Evolutionary conservation across 2,329 filamentous ascomycete species (phyloP).

Genomic region (Curvularia hawaiiensis): DNA sequence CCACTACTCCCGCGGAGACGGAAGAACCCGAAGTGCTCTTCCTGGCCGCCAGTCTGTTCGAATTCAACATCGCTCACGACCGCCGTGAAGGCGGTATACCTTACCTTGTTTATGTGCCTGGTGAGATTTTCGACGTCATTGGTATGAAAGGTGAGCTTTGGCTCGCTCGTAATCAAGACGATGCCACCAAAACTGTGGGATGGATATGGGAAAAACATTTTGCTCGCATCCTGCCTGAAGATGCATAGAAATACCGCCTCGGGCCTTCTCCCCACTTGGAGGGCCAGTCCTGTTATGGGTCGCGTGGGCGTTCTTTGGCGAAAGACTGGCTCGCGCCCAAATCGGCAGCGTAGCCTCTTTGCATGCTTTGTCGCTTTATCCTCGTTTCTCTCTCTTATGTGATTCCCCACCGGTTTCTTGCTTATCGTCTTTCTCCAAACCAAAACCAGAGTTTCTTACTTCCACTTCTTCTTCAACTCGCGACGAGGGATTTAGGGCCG

Average conservation of each 20-base stretch:
- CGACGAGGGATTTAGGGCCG: slow-evolving; percentile 10
- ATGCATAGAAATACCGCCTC: slow-evolving; percentile 21
- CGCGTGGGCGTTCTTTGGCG: slow-evolving; percentile 3
- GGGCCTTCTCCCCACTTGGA: background rate
- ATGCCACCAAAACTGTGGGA: slow-evolving; percentile 75
- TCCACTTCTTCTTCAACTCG: slow-evolving; percentile 2
- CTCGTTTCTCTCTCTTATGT: slow-evolving; percentile 13
- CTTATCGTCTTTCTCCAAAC: background rate
- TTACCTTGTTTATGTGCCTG: slow-evolving; percentile 92
- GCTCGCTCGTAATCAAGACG: slow-evolving; percentile 97
- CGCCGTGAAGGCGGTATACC: slow-evolving; percentile 94
- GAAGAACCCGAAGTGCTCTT: slow-evolving; percentile 78
- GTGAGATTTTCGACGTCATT: slow-evolving; percentile 76
- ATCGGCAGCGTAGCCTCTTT: background rate
- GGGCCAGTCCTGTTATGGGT: slow-evolving; percentile 1
- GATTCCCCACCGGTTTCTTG: slow-evolving; percentile 20
- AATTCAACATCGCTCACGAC: slow-evolving; percentile 94
- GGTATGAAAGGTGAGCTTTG: slow-evolving; percentile 97
- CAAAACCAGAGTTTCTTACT: background rate
- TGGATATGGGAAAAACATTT: slow-evolving; percentile 99
- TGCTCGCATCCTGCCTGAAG: slow-evolving; percentile 49
- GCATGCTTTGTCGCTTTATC: background rate
- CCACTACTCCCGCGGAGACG: slow-evolving; percentile 49
- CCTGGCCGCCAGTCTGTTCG: slow-evolving; percentile 90
- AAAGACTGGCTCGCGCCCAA: background rate